Evolutionary conservation across 345 rosid genomes (phyloP), one percentile per base, ranked within the genome.

Genomic region (Erucastrum elatum): DNA sequence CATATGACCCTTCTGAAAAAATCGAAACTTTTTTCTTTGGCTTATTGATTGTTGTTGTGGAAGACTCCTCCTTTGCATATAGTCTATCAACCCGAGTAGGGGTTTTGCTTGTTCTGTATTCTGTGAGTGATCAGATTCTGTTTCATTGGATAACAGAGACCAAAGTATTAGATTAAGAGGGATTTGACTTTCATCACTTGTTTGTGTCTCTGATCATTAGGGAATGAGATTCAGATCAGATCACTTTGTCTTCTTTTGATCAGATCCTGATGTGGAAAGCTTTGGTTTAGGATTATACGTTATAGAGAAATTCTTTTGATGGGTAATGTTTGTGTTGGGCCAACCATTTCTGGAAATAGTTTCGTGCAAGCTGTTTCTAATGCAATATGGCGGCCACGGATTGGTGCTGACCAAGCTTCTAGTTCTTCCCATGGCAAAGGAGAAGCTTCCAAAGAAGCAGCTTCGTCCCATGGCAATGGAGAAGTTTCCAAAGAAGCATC

Each of bases 251-350:
- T 64, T 34, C 5, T 66, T 44, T 46, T 72, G 83, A 75, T 73
- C 81, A 39, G 85, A 86, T 84, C 80, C 16, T 49, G 55, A 73
- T 78, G 77, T 72, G 34, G 55, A 72, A 61, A 46, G 13, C 63
- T 66, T 77, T 77, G 80, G 55, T 15, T 71, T 37, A 41, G 77
- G 74, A 33, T 71, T 11, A 67, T 60, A 51, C 64, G 71, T 64
- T 29, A 51, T 7, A 51, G 17, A 64, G 6, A 35, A 35, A 31
- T 41, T 41, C 10, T 39, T 66, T 64, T 71, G 77, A 92, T 93
- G 97, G 97, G 96, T 60, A 93, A 93, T 75, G 87, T 87, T 65
- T 93, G 96, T 69, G 88, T 89, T 25, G 97, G 97, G 60, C 97
- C 96, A 62, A 86, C 79, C 77, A 74, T 89, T 66, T 80, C 90